These are phyloP conservation scores for Bryum argenteum DNA, from an alignment of 225 moss, liverwort and hornwort species.

Conservation along the genomic window DNA sequence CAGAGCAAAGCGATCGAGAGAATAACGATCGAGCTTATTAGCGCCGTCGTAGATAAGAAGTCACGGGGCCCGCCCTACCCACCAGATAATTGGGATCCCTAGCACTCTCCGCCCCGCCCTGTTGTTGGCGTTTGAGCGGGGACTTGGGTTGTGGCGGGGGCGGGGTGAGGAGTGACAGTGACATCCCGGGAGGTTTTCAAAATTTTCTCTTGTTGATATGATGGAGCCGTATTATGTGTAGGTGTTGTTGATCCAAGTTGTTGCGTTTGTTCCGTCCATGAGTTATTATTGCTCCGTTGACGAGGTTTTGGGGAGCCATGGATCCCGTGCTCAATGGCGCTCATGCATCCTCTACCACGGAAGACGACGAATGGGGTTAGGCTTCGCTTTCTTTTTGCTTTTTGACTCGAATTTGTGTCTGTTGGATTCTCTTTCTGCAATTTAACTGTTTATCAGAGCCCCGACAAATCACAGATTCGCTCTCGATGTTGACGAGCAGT, in stretches of 20 bases:
- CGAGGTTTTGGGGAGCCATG: constrained; percentile 58
- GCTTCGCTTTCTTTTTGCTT: neutral
- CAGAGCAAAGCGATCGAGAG: neutral
- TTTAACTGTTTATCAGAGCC: neutral
- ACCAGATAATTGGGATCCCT: constrained; percentile 19
- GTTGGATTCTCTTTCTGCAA: constrained; percentile 34
- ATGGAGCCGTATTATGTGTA: neutral
- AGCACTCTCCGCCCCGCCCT: no score
- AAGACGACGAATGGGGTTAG: constrained; percentile 73
- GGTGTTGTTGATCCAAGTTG: constrained; percentile 35
- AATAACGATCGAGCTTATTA: neutral
- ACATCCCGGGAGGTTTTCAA: constrained; percentile 20
- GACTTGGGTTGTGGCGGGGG: neutral
- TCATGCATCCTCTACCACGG: constrained; percentile 52
- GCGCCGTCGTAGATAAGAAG: constrained; percentile 48
- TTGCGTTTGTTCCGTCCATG: constrained; percentile 50
- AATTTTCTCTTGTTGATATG: neutral
- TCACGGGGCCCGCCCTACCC: neutral
- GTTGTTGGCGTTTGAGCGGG: neutral
- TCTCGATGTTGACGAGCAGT: neutral
- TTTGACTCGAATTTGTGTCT: neutral
- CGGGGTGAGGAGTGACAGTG: constrained; percentile 16
- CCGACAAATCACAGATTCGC: neutral
- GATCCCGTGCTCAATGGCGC: constrained; percentile 65
- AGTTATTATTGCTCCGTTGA: constrained; percentile 57